Evolutionary conservation across 441 rosid species (phyloP).

Genomic region (Erodium texanum): DNA sequence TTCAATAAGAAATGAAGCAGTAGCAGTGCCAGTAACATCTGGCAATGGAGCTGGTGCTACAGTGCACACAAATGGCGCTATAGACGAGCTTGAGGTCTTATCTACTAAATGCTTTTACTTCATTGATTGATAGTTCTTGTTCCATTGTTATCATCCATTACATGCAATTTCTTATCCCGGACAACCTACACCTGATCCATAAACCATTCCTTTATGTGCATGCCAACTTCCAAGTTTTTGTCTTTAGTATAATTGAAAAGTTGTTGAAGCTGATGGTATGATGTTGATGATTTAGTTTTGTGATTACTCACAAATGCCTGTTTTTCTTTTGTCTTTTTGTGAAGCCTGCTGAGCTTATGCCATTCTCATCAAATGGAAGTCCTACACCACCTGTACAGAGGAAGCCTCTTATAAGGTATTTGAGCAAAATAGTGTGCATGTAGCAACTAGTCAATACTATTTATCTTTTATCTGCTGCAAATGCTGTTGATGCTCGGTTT

Average conservation of each 20-base stretch:
- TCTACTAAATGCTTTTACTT: constrained; percentile 13
- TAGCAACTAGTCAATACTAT: too few relatives aligned
- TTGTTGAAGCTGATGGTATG: not conserved
- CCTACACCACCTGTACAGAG: constrained; percentile 38
- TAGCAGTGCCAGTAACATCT: constrained; percentile 17
- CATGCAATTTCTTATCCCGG: not conserved
- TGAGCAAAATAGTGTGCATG: too few relatives aligned
- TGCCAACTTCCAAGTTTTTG: not conserved
- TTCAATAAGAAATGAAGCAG: constrained; percentile 19
- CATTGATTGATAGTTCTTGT: not conserved
- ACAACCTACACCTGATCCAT: not conserved
- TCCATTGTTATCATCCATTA: not conserved
- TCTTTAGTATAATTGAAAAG: too few relatives aligned
- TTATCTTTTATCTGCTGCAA: too few relatives aligned
- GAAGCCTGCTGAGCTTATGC: constrained; percentile 54
- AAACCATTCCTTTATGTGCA: too few relatives aligned
- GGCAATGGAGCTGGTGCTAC: constrained; percentile 24
- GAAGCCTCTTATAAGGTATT: constrained; percentile 70
- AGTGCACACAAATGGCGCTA: constrained; percentile 24
- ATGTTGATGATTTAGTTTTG: too few relatives aligned
- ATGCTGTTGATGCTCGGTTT: not conserved
- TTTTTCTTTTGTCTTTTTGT: constrained; percentile 16
- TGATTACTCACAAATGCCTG: not conserved
- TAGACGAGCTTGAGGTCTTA: constrained; percentile 87
- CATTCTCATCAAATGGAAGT: constrained; percentile 23